phyloP scores from a whole-genome alignment of 495 filamentous ascomycete genomes.

The Aspergillus biplanus region DNA sequence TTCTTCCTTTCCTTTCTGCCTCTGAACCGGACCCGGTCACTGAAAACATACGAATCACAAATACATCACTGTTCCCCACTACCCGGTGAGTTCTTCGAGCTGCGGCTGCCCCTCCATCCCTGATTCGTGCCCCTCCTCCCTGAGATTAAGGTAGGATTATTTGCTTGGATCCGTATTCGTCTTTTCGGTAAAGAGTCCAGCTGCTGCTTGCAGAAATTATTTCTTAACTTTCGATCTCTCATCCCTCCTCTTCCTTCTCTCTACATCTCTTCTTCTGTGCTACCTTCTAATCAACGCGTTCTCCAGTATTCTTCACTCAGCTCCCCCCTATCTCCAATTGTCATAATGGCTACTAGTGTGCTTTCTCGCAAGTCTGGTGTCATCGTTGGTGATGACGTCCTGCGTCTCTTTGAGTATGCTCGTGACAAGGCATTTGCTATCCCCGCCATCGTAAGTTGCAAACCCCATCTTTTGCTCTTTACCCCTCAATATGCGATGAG shows the following conservation, averaged over 20 bases:
- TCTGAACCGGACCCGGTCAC: slow-evolving; percentile 14
- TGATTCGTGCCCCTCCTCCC: slow-evolving; percentile 10
- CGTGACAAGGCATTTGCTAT: slow-evolving; percentile 86
- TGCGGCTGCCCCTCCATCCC: slow-evolving; percentile 29
- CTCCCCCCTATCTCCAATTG: slow-evolving; percentile 15
- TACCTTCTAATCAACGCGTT: slow-evolving; percentile 11
- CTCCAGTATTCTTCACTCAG: slow-evolving; percentile 6
- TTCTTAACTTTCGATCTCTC: slow-evolving; percentile 15
- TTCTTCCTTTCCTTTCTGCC: slow-evolving; percentile 14
- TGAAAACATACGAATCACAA: slow-evolving; percentile 33
- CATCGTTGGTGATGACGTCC: slow-evolving; percentile 85
- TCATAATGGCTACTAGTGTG: slow-evolving; percentile 64
- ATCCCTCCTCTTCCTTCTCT: slow-evolving; percentile 17
- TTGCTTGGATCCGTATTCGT: slow-evolving; percentile 33
- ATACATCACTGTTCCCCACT: slow-evolving; percentile 34
- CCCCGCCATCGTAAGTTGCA: slow-evolving; percentile 77
- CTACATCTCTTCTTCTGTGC: slow-evolving; percentile 14
- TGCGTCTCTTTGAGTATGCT: slow-evolving; percentile 79
- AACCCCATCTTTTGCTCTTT: background rate
- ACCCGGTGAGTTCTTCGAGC: slow-evolving; percentile 37
- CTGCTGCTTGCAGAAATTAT: slow-evolving; percentile 22
- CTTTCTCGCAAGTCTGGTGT: slow-evolving; percentile 81
- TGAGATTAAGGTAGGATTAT: background rate
- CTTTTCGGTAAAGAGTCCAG: slow-evolving; percentile 31
- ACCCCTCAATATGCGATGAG: background rate